These are phyloP conservation scores for Falciphora oryzae DNA, from an alignment of 2,329 filamentous ascomycete genomes.

Conservation along the genomic window DNA sequence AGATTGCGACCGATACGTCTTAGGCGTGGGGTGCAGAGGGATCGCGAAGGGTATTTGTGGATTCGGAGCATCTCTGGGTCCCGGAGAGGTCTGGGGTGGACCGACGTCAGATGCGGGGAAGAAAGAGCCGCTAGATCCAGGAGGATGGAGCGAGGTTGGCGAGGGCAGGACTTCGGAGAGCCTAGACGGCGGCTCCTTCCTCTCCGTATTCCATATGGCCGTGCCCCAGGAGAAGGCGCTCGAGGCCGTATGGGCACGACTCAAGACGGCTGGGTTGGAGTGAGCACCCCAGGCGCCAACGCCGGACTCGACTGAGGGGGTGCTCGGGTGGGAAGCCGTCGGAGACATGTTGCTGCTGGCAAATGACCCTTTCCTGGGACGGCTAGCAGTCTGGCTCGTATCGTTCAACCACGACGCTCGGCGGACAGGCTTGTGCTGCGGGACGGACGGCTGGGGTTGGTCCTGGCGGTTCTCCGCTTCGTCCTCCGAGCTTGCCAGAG, in stretches of 20 bases:
- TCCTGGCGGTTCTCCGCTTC: slow-evolving; percentile 65
- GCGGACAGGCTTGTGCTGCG: slow-evolving; percentile 57
- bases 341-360: slow-evolving; percentile 72
- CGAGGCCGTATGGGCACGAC: slow-evolving; percentile 39
- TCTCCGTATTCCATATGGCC: slow-evolving; percentile 76
- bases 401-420: slow-evolving; percentile 86
- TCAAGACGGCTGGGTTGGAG: slow-evolving; percentile 38
- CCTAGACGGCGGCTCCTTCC: slow-evolving; percentile 70
- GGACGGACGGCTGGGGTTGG: slow-evolving; percentile 38
- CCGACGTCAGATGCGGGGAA: slow-evolving; percentile 45
- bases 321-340: slow-evolving; percentile 73
- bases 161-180: slow-evolving; percentile 70
- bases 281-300: slow-evolving; percentile 49
- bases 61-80: slow-evolving; percentile 47
- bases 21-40: slow-evolving; percentile 81
- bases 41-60: slow-evolving; percentile 79
- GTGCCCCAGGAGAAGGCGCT: slow-evolving; percentile 65
- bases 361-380: slow-evolving; percentile 71
- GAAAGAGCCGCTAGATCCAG: slow-evolving; percentile 33
- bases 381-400: slow-evolving; percentile 56
- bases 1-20: slow-evolving; percentile 91
- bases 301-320: slow-evolving; percentile 62
- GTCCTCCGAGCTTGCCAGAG: slow-evolving; percentile 89
- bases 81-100: slow-evolving; percentile 43
- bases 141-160: slow-evolving; percentile 58